Evolutionary conservation across 2,329 filamentous ascomycete species (phyloP), one percentile per base, ranked within the genome.

Genomic region (Neoarthrinium moseri): DNA sequence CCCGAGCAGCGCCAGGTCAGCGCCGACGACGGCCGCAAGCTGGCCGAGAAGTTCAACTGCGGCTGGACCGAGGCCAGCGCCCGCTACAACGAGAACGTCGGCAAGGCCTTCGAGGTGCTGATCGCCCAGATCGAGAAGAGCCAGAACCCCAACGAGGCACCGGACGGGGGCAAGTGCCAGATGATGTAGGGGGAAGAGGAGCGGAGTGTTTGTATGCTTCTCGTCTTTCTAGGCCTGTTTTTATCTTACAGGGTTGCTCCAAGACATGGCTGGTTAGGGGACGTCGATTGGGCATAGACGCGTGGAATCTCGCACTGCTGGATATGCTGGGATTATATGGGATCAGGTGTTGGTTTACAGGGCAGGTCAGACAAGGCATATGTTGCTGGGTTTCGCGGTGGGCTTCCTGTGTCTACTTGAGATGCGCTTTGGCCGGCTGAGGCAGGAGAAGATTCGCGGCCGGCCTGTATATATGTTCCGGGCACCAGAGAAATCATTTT

Each of bases 51-150:
- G 69, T 87, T 95, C 67, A 84, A 89, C 52, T 97, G 92, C 69
- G 91, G 87, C 29, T 96, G 90, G 81, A 96, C 91, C 38, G 94
- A 99, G 72, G 91, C 94, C 46, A 95, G 89, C 62, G 94, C 94
- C 22, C 83, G 91, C 47, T 95, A 94, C 70, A 91, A 96, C 67
- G 89, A 91, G 72, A 96, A 97, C 64, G 94, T 99, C 39, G 78
- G 79, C 57, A 91, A 90, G 68, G 89, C 90, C 2, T 99, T 99
- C 63, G 92, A 97, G 70, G 78, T 95, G 53, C 86, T 99, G 74
- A 91, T 99, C 59, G 89, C 80, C 39, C 89, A 97, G 74, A 91
- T 99, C 52, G 94, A 99, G 71, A 95, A 95, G 71, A 84, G 86
- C 21, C 88, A 95, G 70, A 95, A 95, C 63, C 91, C 92, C 2